Conservation (phyloP, 2,329 filamentous ascomycete species). For the Fusarium veterinarium region DNA sequence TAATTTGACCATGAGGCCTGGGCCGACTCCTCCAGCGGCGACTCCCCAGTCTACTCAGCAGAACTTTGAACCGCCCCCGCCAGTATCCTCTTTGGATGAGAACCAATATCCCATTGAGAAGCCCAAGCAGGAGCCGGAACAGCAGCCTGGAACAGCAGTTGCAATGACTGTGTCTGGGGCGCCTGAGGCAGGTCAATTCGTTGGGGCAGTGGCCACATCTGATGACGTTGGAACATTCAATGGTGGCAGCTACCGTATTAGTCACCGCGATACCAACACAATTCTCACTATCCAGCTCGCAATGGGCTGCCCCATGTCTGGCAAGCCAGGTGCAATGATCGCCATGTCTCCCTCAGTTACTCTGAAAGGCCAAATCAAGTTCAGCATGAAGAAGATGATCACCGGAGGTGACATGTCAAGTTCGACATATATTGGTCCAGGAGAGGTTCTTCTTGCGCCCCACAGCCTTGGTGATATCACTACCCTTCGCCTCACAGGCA, state of each 20-base stretch:
- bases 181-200: conserved; percentile 66
- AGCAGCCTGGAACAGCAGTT: conserved; percentile 43
- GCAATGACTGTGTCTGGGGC: conserved; percentile 53
- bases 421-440: conserved; percentile 88
- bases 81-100: conserved; percentile 36
- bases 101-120: conserved; percentile 48
- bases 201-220: conserved; percentile 68
- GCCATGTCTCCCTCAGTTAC: conserved; percentile 92
- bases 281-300: conserved; percentile 90
- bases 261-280: conserved; percentile 90
- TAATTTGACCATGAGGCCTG: conserved; percentile 34
- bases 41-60: conserved; percentile 40
- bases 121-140: conserved; percentile 29
- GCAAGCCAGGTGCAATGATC: conserved; percentile 90
- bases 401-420: conserved; percentile 81
- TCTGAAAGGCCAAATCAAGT: conserved; percentile 84
- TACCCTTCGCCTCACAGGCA: conserved; percentile 77
- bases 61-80: conserved; percentile 45
- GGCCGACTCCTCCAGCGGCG: conserved; percentile 40
- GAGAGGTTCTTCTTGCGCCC: conserved; percentile 88
- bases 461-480: conserved; percentile 86
- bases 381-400: conserved; percentile 92
- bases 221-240: conserved; percentile 98
- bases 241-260: conserved; percentile 92
- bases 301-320: conserved; percentile 84